Conservation (phyloP, 441 rosid species). For the Gossypium aridum region DNA sequence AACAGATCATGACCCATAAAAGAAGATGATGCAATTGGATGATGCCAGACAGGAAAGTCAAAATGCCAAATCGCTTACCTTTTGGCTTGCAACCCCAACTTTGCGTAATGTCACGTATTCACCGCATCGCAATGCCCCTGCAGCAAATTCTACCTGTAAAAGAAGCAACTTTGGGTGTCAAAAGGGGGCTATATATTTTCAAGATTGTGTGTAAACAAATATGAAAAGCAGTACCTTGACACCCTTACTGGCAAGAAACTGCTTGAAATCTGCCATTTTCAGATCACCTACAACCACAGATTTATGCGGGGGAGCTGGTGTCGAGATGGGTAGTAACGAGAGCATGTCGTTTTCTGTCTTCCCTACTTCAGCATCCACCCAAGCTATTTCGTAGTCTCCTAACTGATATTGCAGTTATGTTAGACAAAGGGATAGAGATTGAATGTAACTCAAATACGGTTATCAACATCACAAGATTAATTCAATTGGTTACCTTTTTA, state of each 20-base stretch:
- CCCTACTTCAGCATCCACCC: slow-evolving; percentile 90
- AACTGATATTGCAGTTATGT: slow-evolving; percentile 38
- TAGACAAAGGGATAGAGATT: slow-evolving; percentile 1
- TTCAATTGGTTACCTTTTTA: slow-evolving; percentile 56
- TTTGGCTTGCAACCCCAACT: slow-evolving; percentile 72
- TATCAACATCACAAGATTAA: neutral
- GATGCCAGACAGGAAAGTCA: neutral
- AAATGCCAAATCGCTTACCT: slow-evolving; percentile 36
- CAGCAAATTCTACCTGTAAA: slow-evolving; percentile 81
- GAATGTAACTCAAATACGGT: neutral
- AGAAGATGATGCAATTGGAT: neutral
- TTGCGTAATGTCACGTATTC: slow-evolving; percentile 86
- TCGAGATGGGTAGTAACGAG: slow-evolving; percentile 60
- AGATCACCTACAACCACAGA: slow-evolving; percentile 90
- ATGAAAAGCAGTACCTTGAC: slow-evolving; percentile 46
- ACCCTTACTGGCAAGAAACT: slow-evolving; percentile 81
- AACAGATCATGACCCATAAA: neutral
- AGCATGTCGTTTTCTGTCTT: slow-evolving; percentile 63
- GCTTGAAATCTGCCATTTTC: slow-evolving; percentile 92
- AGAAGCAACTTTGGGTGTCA: neutral
- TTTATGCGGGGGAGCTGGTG: slow-evolving; percentile 66
- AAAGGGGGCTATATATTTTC: neutral
- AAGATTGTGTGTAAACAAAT: neutral
- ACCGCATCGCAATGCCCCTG: slow-evolving; percentile 85
- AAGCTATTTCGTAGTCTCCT: slow-evolving; percentile 92